Conservation (phyloP, 1,284 basidiomycete species). For the Phellinidium pouzarii region DNA sequence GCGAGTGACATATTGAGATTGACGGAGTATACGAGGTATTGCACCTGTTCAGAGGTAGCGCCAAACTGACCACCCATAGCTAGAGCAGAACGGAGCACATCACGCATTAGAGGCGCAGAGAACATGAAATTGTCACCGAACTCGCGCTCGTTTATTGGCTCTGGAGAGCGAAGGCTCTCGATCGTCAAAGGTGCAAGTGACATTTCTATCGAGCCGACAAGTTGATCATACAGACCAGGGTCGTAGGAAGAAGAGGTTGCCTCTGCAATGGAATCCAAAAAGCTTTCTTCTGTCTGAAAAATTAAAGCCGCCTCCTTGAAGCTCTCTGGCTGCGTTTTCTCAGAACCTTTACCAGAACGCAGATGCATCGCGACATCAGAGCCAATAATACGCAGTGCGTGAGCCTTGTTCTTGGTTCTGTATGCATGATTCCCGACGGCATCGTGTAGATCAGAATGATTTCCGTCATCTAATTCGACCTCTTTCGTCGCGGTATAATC, state of each 20-base stretch:
- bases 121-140: constrained; percentile 81
- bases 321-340: constrained; percentile 41
- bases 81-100: constrained; percentile 45
- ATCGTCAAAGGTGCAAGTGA: constrained; percentile 51
- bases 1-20: constrained; percentile 83
- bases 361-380: constrained; percentile 59
- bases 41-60: constrained; percentile 38
- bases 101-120: constrained; percentile 44
- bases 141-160: constrained; percentile 60
- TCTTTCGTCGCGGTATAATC: constrained; percentile 50
- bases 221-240: constrained; percentile 57
- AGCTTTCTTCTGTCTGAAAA: constrained; percentile 52
- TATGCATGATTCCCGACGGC: constrained; percentile 60
- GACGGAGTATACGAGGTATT: constrained; percentile 54
- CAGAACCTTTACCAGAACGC: constrained; percentile 33
- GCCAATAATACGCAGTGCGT: constrained; percentile 67
- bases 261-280: constrained; percentile 58
- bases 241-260: constrained; percentile 65
- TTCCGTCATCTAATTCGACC: constrained; percentile 42
- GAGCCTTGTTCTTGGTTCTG: constrained; percentile 67
- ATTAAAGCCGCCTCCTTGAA: constrained; percentile 48
- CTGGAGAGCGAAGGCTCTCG: constrained; percentile 58
- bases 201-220: constrained; percentile 38
- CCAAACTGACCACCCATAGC: constrained; percentile 34
- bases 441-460: constrained; percentile 53